Evolutionary conservation across 2,329 filamentous ascomycete genomes (phyloP).

Genomic region (Penicillium sp.): DNA sequence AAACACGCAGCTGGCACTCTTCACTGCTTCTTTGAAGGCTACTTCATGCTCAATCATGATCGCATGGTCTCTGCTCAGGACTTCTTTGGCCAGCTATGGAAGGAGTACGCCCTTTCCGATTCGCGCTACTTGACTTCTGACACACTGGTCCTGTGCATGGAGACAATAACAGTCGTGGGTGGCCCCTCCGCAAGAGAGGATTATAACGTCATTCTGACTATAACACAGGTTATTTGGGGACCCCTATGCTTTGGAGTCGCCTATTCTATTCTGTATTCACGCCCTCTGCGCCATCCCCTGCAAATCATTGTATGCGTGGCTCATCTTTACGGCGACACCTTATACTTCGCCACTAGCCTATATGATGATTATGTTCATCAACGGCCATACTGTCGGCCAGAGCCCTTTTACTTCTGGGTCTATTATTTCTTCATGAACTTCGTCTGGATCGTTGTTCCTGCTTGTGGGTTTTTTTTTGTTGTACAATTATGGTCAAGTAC

Average conservation of each 20-base stretch:
- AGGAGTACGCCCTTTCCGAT: conserved; percentile 87
- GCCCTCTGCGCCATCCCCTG: conserved; percentile 63
- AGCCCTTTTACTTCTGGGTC: conserved; percentile 68
- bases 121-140: conserved; percentile 84
- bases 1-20: conserved; percentile 53
- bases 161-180: conserved; percentile 77
- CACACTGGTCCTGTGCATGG: conserved; percentile 84
- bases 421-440: conserved; percentile 71
- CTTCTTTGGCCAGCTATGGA: conserved; percentile 86
- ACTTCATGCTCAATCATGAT: conserved; percentile 74
- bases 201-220: conserved; percentile 10
- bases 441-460: conserved; percentile 68
- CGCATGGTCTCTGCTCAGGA: conserved; percentile 70
- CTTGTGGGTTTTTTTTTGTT: conserved; percentile 48
- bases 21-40: conserved; percentile 84
- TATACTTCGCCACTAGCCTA: conserved; percentile 68
- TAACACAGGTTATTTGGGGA: conserved; percentile 61
- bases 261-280: conserved; percentile 57
- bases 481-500: not conserved
- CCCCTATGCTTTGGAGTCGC: conserved; percentile 64
- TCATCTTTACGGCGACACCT: conserved; percentile 67
- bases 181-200: not conserved
- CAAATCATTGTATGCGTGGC: conserved; percentile 66
- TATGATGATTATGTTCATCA: conserved; percentile 63
- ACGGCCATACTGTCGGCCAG: conserved; percentile 63